Conservation (phyloP, 495 filamentous ascomycete genomes). For the Mytilinidion resinicola region DNA sequence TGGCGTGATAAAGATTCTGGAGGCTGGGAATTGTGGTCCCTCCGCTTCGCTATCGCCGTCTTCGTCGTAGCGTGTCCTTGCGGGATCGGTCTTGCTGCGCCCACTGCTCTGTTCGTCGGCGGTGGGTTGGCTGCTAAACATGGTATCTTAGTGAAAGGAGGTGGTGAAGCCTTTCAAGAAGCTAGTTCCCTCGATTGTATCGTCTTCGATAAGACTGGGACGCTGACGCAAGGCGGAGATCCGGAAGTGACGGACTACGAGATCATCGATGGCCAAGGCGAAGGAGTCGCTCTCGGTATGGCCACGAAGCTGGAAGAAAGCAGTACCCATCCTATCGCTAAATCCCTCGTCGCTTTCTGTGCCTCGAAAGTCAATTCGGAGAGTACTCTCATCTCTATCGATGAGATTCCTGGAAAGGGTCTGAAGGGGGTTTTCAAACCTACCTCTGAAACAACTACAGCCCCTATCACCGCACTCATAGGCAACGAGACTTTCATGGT, state of each 20-base stretch:
- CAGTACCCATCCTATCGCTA: slow-evolving; percentile 83
- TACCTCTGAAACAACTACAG: not conserved
- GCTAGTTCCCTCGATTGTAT: slow-evolving; percentile 78
- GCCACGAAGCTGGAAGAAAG: slow-evolving; percentile 68
- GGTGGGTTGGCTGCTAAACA: slow-evolving; percentile 79
- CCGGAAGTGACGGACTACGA: slow-evolving; percentile 70
- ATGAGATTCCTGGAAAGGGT: slow-evolving; percentile 77
- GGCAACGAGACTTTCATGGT: slow-evolving; percentile 76
- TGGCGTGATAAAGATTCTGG: slow-evolving; percentile 63
- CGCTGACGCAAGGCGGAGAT: slow-evolving; percentile 78
- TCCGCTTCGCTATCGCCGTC: slow-evolving; percentile 89
- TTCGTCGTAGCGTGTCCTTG: slow-evolving; percentile 96
- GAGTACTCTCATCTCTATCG: slow-evolving; percentile 43
- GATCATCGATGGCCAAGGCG: slow-evolving; percentile 41
- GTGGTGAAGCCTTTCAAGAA: slow-evolving; percentile 92
- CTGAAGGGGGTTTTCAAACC: slow-evolving; percentile 62
- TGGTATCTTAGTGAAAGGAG: slow-evolving; percentile 91
- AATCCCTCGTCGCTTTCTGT: slow-evolving; percentile 69
- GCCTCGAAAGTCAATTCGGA: slow-evolving; percentile 33
- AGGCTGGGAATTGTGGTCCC: slow-evolving; percentile 79
- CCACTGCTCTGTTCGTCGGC: slow-evolving; percentile 89
- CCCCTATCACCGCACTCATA: slow-evolving; percentile 60
- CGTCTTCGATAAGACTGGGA: slow-evolving; percentile 96
- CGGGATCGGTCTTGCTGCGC: slow-evolving; percentile 84
- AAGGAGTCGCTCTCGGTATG: slow-evolving; percentile 44